Evolutionary conservation across 1,139 yeast genomes (phyloP), one percentile per base, ranked within the genome.

Genomic region (Pichia sp.): DNA sequence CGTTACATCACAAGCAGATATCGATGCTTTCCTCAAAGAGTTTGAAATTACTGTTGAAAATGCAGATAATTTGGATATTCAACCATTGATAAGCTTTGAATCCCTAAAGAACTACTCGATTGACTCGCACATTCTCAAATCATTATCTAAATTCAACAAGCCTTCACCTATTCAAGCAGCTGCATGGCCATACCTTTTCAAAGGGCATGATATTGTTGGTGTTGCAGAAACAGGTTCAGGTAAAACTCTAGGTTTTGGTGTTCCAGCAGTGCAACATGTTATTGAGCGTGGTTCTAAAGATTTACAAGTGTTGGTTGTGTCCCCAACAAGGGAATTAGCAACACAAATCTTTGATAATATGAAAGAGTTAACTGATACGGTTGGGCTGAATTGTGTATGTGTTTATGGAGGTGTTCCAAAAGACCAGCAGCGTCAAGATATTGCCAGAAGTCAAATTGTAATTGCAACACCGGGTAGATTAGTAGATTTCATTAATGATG

Each of bases 221-320:
- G 96, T 93, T 47, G 98, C 98, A 23, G 97, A 91, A 66, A 91
- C 98, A 11, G 98, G 98, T 35, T 86, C 96, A 0, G 98, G 98
- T 56, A 91, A 91, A 63, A 91, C 98, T 0, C 81, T 89, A 64
- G 97, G 97, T 1, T 91, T 91, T 61, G 96, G 97, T 57, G 94
- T 91, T 17, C 99, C 99, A 34, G 96, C 96, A n/a, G 74, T 91
- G 44, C 74, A 86, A 60, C 79, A 79, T 51, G 67, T 88, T 49
- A 61, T 71, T 42, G 62, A 68, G 36, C 50, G 50, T n/a, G 51
- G 51, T 10, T 65, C 68, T 36, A 63, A 65, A 33, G 84, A 84
- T 15, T 71, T 84, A 44, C 77, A 77, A 53, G 94, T 88, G 5
- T 71, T 93, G 48, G 86, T 84, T 47, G 80, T 91, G 41, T 88